Evolutionary conservation across 768 basidiomycete species (phyloP), one percentile per base, ranked within the genome.

Genomic region (Leccinum ochraceum): DNA sequence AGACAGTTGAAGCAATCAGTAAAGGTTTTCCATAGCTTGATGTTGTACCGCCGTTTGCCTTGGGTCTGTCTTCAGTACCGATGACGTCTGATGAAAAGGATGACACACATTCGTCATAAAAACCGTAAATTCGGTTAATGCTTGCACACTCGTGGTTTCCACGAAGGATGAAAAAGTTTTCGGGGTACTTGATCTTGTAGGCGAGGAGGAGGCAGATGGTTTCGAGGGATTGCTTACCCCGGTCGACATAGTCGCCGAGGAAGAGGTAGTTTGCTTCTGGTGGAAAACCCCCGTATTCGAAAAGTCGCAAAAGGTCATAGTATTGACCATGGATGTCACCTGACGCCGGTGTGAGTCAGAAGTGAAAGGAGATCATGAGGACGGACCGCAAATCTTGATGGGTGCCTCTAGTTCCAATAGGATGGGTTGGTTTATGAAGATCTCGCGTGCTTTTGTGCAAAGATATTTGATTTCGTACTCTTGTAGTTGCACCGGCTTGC

Each of bases 151-250:
- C 96, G 77, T 99, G 96, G 80, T 99, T 99, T 68, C 96, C 96
- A 70, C 96, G 83, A 63, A 99, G 85, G 76, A 99, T 95, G 82
- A 99, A 99, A 81, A 99, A 99, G 83, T 99, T 99, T 86, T 99
- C 96, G 56, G 96, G 96, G 82, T 98, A 99, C 84, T 98, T 99
- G 84, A 96, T 96, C 86, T 99, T 99, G 90, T 99, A 99, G 51
- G 96, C 95, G 67, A 99, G 87, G 61, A 99, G 84, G 51, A 99
- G 87, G 75, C 96, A 98, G 75, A 99, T 99, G n/a, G 96, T 99
- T 80, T 99, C 96, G 70, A 99, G 85, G 52, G 92, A 94, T 77
- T 99, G 96, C 78, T 99, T 99, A 69, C 96, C 96, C 75, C 96
- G 89, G 80, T 99, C 96, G 71, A 99, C 96, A 73, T 99, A 99